A percentile compares a stretch with the other conserved stretches of the same genome.
Evolutionary conservation across 495 filamentous ascomycete species (phyloP).

Genomic region (Massariosphaeria phaeospora): DNA sequence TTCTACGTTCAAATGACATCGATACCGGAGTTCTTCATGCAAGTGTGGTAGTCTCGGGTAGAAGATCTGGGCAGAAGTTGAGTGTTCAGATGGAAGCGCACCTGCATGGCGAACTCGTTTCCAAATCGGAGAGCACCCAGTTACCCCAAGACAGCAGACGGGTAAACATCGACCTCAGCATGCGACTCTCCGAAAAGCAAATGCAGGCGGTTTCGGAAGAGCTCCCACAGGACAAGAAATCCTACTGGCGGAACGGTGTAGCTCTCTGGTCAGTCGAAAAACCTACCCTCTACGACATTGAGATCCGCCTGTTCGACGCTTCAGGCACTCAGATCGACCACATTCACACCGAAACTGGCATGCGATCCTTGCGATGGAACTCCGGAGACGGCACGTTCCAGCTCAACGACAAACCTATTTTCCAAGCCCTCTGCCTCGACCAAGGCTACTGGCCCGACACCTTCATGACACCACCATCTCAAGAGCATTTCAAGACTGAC

Average conservation of each 20-base stretch:
- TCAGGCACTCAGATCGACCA: slow-evolving; percentile 40
- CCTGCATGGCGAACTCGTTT: slow-evolving; percentile 5
- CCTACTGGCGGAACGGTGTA: slow-evolving; percentile 17
- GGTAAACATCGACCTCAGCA: slow-evolving; percentile 43
- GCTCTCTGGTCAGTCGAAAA: slow-evolving; percentile 56
- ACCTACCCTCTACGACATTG: slow-evolving; percentile 58
- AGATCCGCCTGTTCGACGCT: slow-evolving; percentile 47
- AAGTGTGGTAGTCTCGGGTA: slow-evolving; percentile 35
- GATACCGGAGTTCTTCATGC: slow-evolving; percentile 32
- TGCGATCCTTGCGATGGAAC: slow-evolving; percentile 56
- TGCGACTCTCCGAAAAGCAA: slow-evolving; percentile 25
- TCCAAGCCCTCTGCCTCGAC: slow-evolving; percentile 61
- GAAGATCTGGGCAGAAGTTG: slow-evolving; percentile 55
- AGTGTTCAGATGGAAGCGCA: slow-evolving; percentile 41
- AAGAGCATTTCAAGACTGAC: slow-evolving; percentile 60
- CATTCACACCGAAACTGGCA: slow-evolving; percentile 57
- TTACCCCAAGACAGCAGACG: slow-evolving; percentile 41
- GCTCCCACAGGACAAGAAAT: slow-evolving; percentile 48
- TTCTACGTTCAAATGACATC: slow-evolving; percentile 31
- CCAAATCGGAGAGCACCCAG: neutral
- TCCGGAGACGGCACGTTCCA: slow-evolving; percentile 53
- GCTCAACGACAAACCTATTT: slow-evolving; percentile 58
- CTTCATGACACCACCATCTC: slow-evolving; percentile 55
- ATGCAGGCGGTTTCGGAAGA: slow-evolving; percentile 11
- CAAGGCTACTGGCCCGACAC: slow-evolving; percentile 68